A percentile compares a stretch with the other conserved stretches of the same genome.
Evolutionary conservation across 805 yeast genomes (phyloP).

Genomic region (Kluyveromyces dobzhanskii): DNA sequence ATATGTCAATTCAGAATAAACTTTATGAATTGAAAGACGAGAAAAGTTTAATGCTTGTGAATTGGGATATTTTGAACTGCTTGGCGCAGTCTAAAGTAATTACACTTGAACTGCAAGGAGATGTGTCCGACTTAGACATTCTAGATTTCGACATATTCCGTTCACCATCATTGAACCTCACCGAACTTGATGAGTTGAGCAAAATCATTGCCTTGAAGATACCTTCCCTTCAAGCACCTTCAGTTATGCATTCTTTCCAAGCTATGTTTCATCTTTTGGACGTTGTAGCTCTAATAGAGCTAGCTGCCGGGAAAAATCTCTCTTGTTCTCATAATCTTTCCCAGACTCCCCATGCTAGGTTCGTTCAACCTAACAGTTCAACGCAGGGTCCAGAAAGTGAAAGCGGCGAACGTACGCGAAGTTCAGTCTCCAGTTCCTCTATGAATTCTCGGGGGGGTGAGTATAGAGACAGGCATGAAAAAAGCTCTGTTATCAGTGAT

Average conservation of each 20-base stretch:
- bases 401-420: too few species aligned
- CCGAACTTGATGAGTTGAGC: not conserved
- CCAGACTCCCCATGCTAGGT: not conserved
- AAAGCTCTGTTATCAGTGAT: too few species aligned
- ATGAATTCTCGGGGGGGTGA: not conserved
- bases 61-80: not conserved
- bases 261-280: not conserved
- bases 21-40: slow-evolving; percentile 2
- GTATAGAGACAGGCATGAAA: not conserved
- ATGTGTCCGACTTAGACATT: not conserved
- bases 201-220: not conserved
- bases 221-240: not conserved
- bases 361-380: too few species aligned
- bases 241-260: not conserved
- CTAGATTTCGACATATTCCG: not conserved
- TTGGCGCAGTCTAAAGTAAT: not conserved
- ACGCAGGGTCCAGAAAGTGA: too few species aligned
- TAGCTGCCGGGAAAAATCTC: not conserved
- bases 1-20: not conserved
- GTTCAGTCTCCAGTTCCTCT: too few species aligned
- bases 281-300: not conserved
- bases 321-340: not conserved
- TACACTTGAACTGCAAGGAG: not conserved
- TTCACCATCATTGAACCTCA: not conserved
- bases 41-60: not conserved